Base-by-base conservation (phyloP, 768 basidiomycete species). In the Suillus occidentalis region DNA sequence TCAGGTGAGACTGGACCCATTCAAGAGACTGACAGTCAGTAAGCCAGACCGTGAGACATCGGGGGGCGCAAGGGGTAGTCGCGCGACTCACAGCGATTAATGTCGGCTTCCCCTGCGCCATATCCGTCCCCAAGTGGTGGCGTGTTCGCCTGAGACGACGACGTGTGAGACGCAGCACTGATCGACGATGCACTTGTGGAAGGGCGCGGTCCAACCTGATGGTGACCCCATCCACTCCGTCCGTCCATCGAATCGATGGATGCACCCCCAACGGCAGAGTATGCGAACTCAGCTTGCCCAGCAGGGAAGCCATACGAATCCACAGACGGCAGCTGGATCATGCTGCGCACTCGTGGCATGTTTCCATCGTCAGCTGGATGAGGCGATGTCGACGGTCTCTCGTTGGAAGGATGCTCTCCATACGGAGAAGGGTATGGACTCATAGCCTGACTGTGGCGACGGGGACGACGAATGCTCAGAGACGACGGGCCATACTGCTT, bases 381-480 rank as follows among this genome's bases (percentile, higher is more conserved):
- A 22, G 89, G 90, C 12, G 88, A 89, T 31, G 89, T 87, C 62
- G 89, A 90, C 1, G 87, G 88, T 47, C 90, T 85, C 67, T 88
- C 86, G 18, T 40, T 42, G 60, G 86, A 85, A 22, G 76, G 67
- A 53, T 84, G 80, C 62, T 88, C 85, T 65, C 87, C 88, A 76
- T 94, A 94, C 53, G 92, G 91, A 66, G 87, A 89, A 20, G 92
- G 92, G 76, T 94, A 94, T 14, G 92, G 92, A 70, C 88, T 90
- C 83, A 94, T 88, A 1, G 92, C 92, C 75, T 94, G 92, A 73
- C 89, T 91, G 76, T 94, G 92, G 64, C 92, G 85, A 52, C 92
- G 84, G 53, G 84, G 84, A 37, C 92, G 84, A 34, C 91, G 86
- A 42, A 94, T 84, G 74, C 89, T 88, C 61, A 92, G 76, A 18